Evolutionary conservation across 2,329 filamentous ascomycete species (phyloP).

Genomic region (Dothistroma pini): DNA sequence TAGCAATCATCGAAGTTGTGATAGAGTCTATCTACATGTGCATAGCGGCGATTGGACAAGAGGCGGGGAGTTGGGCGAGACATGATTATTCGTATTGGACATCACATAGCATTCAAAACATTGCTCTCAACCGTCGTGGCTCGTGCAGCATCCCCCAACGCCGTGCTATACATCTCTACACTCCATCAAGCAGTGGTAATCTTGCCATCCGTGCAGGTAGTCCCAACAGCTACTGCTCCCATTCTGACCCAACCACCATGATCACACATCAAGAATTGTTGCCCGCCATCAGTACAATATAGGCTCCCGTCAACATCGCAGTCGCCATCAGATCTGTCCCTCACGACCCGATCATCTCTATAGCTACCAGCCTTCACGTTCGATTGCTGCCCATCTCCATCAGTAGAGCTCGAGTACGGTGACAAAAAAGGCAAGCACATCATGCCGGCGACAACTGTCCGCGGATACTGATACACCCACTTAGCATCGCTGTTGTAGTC

Average conservation of each 20-base stretch:
- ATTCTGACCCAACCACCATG: constrained; percentile 34
- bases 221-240: constrained; percentile 32
- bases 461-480: constrained; percentile 33
- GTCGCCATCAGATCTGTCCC: constrained; percentile 28
- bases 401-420: constrained; percentile 22
- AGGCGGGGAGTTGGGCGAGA: neutral
- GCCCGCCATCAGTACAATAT: constrained; percentile 28
- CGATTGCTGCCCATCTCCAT: constrained; percentile 27
- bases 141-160: neutral
- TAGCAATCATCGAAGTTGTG: neutral
- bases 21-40: neutral
- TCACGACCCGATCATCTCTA: constrained; percentile 34
- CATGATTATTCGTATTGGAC: neutral
- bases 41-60: neutral
- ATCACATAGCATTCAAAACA: neutral
- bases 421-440: constrained; percentile 35
- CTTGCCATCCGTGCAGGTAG: constrained; percentile 27
- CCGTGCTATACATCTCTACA: constrained; percentile 2
- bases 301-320: constrained; percentile 29
- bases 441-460: constrained; percentile 37
- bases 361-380: constrained; percentile 28
- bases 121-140: neutral
- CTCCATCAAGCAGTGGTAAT: constrained; percentile 22
- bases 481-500: constrained; percentile 23
- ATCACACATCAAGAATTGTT: constrained; percentile 33